A percentile compares a stretch with the other conserved stretches of the same genome.
Conservation (phyloP, 192 early-diverging fungal genomes). For the Neocallimastix lanati region DNA sequence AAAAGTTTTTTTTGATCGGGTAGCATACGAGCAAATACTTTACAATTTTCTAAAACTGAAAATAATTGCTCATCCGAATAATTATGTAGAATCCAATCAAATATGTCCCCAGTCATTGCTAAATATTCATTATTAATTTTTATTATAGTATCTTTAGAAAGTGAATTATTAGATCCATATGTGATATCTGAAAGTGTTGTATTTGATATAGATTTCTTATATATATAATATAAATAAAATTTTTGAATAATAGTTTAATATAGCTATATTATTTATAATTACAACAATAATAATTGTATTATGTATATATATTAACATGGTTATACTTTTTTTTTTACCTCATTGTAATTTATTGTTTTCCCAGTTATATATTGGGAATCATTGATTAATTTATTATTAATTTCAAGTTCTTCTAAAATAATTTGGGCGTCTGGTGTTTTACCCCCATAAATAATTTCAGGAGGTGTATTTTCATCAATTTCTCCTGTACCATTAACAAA, state of each 20-base stretch:
- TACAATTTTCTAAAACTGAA: conserved; percentile 73
- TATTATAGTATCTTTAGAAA: neutral
- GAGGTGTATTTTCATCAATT: neutral
- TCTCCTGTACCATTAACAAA: conserved; percentile 30
- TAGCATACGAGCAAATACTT: conserved; percentile 93
- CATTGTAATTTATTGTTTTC: too few species aligned
- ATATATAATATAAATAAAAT: too few species aligned
- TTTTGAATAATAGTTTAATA: too few species aligned
- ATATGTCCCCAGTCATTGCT: conserved; percentile 90
- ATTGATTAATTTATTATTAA: neutral
- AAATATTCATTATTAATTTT: neutral
- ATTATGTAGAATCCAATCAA: conserved; percentile 53
- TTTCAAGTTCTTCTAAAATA: neutral
- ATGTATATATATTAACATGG: too few species aligned
- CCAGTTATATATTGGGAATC: too few species aligned
- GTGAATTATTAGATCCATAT: neutral
- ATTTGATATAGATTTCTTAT: too few species aligned
- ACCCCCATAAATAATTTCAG: neutral
- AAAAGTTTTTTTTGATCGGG: conserved; percentile 95
- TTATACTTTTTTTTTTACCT: too few species aligned
- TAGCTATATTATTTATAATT: too few species aligned
- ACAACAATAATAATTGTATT: too few species aligned
- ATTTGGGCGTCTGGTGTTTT: neutral
- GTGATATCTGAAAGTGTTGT: neutral
- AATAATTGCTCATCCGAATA: neutral